These are phyloP conservation scores for Amylocystis lapponica DNA, from an alignment of 768 basidiomycete genomes.

Conservation along the genomic window DNA sequence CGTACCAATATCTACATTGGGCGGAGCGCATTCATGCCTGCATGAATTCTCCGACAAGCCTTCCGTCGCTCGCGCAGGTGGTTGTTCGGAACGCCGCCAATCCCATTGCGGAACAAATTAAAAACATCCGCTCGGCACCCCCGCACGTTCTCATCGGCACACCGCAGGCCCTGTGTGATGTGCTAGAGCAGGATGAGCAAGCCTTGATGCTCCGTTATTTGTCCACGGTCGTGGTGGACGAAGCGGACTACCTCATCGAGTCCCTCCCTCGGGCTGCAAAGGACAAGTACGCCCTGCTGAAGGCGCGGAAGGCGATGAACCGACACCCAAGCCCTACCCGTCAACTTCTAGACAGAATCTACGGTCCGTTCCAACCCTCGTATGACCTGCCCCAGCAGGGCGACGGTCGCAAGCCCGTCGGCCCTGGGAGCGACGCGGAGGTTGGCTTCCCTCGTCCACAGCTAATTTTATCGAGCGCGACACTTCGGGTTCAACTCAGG, in stretches of 20 bases:
- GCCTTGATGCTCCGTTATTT: constrained; percentile 42
- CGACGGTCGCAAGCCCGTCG: not conserved
- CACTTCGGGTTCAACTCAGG: constrained; percentile 50
- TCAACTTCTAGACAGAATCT: constrained; percentile 54
- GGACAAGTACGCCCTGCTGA: constrained; percentile 32
- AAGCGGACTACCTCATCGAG: constrained; percentile 68
- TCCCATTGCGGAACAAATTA: constrained; percentile 36
- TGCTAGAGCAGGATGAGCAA: constrained; percentile 37
- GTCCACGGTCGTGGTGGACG: constrained; percentile 64
- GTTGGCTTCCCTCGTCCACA: constrained; percentile 49
- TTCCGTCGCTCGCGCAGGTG: constrained; percentile 49
- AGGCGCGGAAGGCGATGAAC: constrained; percentile 34
- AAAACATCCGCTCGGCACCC: constrained; percentile 33
- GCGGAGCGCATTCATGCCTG: constrained; percentile 40
- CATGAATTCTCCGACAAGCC: constrained; percentile 17
- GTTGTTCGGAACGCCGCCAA: constrained; percentile 48
- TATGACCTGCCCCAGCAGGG: too few species aligned
- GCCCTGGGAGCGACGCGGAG: not conserved
- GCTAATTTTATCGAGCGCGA: constrained; percentile 66
- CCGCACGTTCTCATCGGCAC: constrained; percentile 72
- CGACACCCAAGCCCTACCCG: constrained; percentile 57
- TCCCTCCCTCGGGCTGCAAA: constrained; percentile 37
- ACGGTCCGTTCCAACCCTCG: too few species aligned
- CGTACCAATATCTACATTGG: constrained; percentile 63
- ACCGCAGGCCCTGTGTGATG: constrained; percentile 60